A percentile compares a stretch with the other conserved stretches of the same genome.
Evolutionary conservation across 2,329 filamentous ascomycete genomes (phyloP).

Genomic region (Stachybotrys echinatus): DNA sequence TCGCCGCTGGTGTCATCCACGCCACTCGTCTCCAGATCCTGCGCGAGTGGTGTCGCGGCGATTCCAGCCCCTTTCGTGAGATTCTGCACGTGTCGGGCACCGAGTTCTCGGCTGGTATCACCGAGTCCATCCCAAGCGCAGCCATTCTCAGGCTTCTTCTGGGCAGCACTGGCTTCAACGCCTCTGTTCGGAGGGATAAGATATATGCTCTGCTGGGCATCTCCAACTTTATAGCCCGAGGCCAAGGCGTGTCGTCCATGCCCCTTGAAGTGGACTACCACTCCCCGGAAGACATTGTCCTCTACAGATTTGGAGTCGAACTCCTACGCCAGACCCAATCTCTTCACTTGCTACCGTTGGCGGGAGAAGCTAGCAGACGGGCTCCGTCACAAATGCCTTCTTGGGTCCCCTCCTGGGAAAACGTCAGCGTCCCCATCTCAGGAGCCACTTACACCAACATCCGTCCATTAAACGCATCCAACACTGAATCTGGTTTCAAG

Average conservation of each 20-base stretch:
- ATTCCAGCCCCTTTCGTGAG: slow-evolving; percentile 5
- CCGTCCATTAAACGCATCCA: not conserved
- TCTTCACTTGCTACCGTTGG: slow-evolving; percentile 13
- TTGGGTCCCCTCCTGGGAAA: slow-evolving; percentile 16
- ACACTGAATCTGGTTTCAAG: not conserved
- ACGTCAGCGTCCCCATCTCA: slow-evolving; percentile 10
- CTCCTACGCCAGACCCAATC: slow-evolving; percentile 11
- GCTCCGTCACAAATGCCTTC: slow-evolving; percentile 7
- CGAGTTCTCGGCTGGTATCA: slow-evolving; percentile 11
- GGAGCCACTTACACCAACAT: not conserved
- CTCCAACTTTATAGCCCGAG: slow-evolving; percentile 11
- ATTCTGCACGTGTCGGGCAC: slow-evolving; percentile 2
- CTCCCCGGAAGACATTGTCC: slow-evolving; percentile 9
- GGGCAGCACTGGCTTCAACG: slow-evolving; percentile 11
- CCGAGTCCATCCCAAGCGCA: slow-evolving; percentile 3
- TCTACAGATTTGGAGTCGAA: slow-evolving; percentile 7
- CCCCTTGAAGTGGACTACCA: slow-evolving; percentile 11
- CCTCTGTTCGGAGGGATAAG: slow-evolving; percentile 13
- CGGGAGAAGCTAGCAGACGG: slow-evolving; percentile 9
- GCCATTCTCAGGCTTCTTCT: slow-evolving; percentile 10
- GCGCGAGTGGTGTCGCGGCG: slow-evolving; percentile 11
- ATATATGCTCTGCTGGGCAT: slow-evolving; percentile 18
- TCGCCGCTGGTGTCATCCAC: slow-evolving; percentile 9
- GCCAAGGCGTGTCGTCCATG: slow-evolving; percentile 5
- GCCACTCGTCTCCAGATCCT: slow-evolving; percentile 12